Percentiles rank a stretch among this genome's conserved stretches.
Evolutionary conservation across 176 grass and related monocot genomes (phyloP).

Genomic region (Saccharum officinarum): DNA sequence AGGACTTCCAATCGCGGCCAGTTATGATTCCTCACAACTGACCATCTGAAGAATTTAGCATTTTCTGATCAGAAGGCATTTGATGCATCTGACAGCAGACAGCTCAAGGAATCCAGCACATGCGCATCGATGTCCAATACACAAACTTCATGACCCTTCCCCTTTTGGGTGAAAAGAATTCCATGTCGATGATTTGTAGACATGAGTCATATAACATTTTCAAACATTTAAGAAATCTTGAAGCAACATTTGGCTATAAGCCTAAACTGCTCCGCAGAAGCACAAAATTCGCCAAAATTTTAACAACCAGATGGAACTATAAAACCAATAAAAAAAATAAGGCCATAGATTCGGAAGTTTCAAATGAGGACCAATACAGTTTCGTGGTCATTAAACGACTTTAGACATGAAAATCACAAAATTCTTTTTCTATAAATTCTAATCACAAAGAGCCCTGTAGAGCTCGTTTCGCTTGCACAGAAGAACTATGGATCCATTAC

Average conservation of each 20-base stretch:
- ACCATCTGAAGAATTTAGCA: neutral
- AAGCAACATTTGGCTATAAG: neutral
- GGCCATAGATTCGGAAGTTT: neutral
- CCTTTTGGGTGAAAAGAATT: neutral
- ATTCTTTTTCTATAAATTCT: neutral
- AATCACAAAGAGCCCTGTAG: neutral
- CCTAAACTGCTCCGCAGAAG: neutral
- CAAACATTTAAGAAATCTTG: neutral
- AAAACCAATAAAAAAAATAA: neutral
- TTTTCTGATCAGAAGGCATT: slow-evolving; percentile 16
- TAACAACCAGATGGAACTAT: neutral
- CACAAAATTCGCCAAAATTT: neutral
- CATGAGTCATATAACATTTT: neutral
- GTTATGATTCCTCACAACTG: neutral
- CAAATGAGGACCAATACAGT: neutral
- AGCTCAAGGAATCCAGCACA: neutral
- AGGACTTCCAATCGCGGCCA: neutral
- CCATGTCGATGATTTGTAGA: neutral
- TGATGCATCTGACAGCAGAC: neutral
- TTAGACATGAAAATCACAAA: neutral
- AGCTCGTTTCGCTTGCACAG: neutral
- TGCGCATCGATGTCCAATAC: neutral
- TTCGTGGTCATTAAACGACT: neutral
- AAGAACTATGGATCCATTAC: neutral
- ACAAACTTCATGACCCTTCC: neutral